Base-by-base conservation (phyloP, 2,329 filamentous ascomycete genomes). In the Epichloe scottii region DNA sequence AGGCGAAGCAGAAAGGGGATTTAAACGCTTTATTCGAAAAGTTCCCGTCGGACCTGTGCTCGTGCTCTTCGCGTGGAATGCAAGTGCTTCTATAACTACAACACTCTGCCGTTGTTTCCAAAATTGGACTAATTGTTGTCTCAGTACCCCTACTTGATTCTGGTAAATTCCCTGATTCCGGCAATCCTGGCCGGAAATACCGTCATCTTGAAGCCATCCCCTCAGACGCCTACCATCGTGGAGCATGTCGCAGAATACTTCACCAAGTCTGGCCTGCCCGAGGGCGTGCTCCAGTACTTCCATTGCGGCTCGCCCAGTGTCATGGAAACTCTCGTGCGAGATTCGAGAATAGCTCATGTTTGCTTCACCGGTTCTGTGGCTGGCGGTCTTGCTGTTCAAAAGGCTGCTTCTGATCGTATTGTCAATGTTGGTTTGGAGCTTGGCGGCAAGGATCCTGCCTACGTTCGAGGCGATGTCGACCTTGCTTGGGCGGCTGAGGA, bases 281-380 rank as follows among this genome's bases (percentile, higher is more conserved):
- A 82, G 43, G 84, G 89, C 54, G 89, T 96, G 50, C 79, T 96
- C 50, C 91, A 96, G 69, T 90, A 87, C 67, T 89, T 96, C 70
- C 91, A 97, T 72, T 87, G 83, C 61, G 91, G 90, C 49, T 88
- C 87, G 46, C 82, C 85, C 26, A 72, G 72, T 44, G 78, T 84
- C 53, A 85, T 97, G 59, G 87, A 94, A 68, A 75, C 82, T 5
- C 76, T 97, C 43, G 82, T 95, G 47, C 78, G 84, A 47, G 81
- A 88, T 53, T 85, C 88, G 6, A 78, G 83, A 57, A 79, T 97
- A 56, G 78, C 85, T 49, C 77, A 89, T 35, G 81, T 97, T 49
- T 95, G 89, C 74, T 97, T 97, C 68, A 97, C 91, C 0, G 91
- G 91, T 37, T 95, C 90, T 6, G 89, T 95, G 10, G 85, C 87